Percentiles rank a stretch among this genome's conserved stretches.
phyloP scores from a whole-genome alignment of 2,329 filamentous ascomycete species.

The Penicillium sp. region DNA sequence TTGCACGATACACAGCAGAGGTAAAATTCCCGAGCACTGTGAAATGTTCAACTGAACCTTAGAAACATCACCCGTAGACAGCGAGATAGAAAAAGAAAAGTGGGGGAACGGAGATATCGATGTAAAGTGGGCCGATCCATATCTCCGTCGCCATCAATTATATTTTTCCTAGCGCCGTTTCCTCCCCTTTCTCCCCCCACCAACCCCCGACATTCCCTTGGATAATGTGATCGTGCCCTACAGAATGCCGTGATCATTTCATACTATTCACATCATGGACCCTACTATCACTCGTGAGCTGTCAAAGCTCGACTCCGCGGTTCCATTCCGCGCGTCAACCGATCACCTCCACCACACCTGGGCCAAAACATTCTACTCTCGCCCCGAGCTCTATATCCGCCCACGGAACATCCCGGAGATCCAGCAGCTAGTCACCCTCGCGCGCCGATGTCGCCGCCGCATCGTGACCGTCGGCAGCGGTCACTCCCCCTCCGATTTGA shows the following conservation, averaged over 20 bases:
- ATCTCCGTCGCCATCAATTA: constrained; percentile 19
- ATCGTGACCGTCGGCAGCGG: constrained; percentile 85
- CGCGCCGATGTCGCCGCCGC: constrained; percentile 75
- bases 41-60: not conserved
- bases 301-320: constrained; percentile 56
- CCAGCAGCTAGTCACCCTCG: constrained; percentile 77
- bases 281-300: constrained; percentile 56
- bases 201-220: not conserved
- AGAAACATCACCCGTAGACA: not conserved
- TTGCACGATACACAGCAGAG: not conserved
- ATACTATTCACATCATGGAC: constrained; percentile 37
- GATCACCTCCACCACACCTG: constrained; percentile 84
- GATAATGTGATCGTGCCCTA: constrained; percentile 10
- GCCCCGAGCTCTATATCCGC: constrained; percentile 87
- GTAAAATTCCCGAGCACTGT: not conserved
- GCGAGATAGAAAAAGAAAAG: not conserved
- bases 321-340: constrained; percentile 75
- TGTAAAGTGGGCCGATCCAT: constrained; percentile 10
- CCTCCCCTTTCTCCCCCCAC: constrained; percentile 3
- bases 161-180: constrained; percentile 9
- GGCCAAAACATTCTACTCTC: constrained; percentile 88
- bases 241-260: constrained; percentile 11
- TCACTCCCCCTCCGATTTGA: constrained; percentile 89
- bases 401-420: constrained; percentile 78
- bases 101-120: constrained; percentile 2